Evolutionary conservation across 2,329 filamentous ascomycete species (phyloP).

Genomic region (Scedosporium dehoogii): DNA sequence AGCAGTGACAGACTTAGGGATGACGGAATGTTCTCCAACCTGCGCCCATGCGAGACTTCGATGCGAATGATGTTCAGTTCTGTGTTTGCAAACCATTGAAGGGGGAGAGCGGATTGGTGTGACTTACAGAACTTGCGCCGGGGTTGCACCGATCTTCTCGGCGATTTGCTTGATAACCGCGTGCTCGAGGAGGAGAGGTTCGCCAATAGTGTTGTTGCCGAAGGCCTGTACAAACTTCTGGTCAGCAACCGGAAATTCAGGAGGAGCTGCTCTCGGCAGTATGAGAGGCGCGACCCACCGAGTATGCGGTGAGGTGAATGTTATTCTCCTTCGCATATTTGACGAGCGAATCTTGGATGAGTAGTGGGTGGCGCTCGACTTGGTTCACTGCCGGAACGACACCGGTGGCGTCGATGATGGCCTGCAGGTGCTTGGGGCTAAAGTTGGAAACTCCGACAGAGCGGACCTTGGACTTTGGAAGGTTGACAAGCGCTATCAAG

Average conservation of each 20-base stretch:
- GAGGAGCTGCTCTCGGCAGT: too few species aligned
- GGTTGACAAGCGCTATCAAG: conserved; percentile 36
- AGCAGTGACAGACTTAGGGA: conserved; percentile 64
- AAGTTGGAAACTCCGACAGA: conserved; percentile 70
- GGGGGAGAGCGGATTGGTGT: neutral
- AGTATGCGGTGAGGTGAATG: conserved; percentile 60
- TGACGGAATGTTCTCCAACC: conserved; percentile 55
- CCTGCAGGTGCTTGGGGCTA: conserved; percentile 47
- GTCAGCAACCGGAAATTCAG: too few species aligned
- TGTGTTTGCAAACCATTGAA: neutral
- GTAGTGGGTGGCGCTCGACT: conserved; percentile 57
- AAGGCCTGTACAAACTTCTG: conserved; percentile 20
- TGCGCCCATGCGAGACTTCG: conserved; percentile 44
- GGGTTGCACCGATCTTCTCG: conserved; percentile 32
- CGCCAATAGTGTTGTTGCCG: conserved; percentile 32
- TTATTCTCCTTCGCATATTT: conserved; percentile 51
- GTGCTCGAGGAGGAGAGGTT: conserved; percentile 48
- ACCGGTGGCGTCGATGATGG: conserved; percentile 45
- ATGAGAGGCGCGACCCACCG: conserved; percentile 13
- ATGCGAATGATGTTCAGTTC: neutral
- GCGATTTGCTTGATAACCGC: conserved; percentile 46
- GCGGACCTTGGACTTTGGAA: conserved; percentile 50
- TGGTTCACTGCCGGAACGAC: conserved; percentile 56
- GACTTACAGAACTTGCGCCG: conserved; percentile 28
- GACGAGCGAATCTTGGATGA: conserved; percentile 46